phyloP scores from a whole-genome alignment of 106 monocot species.

The Apostasia ramifera region DNA sequence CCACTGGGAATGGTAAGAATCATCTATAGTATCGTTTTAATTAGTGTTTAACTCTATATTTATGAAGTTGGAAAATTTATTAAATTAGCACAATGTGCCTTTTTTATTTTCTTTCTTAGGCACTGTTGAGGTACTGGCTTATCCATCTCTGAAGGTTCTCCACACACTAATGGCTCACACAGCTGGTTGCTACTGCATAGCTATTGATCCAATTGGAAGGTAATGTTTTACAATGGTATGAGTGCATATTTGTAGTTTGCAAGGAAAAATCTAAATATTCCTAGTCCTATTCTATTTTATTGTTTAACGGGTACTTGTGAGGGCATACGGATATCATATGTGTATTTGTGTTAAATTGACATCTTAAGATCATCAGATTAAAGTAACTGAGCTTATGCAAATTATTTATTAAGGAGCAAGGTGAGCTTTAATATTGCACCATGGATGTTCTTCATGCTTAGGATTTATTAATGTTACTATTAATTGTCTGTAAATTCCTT shows the following conservation, averaged over 20 bases:
- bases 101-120: conserved; percentile 28
- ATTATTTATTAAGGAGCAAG: too few relatives aligned
- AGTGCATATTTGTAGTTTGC: too few relatives aligned
- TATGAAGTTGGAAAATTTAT: not conserved
- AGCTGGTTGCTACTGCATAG: conserved; percentile 97
- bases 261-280: too few relatives aligned
- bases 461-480: not conserved
- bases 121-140: conserved; percentile 78
- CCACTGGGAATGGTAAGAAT: conserved; percentile 83
- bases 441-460: not conserved
- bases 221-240: conserved; percentile 6
- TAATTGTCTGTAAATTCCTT: too few relatives aligned
- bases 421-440: not conserved
- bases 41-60: too few relatives aligned
- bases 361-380: too few relatives aligned
- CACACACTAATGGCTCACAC: conserved; percentile 90
- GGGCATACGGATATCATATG: too few relatives aligned
- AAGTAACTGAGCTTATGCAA: too few relatives aligned
- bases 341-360: too few relatives aligned
- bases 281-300: too few relatives aligned
- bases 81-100: not conserved
- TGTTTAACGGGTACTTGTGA: too few relatives aligned
- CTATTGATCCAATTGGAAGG: conserved; percentile 92
- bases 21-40: not conserved
- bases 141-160: conserved; percentile 69